Percentiles rank a stretch among this genome's conserved stretches.
Evolutionary conservation across 306 rosid species (phyloP).

Genomic region (Cicer pinnatifidum): DNA sequence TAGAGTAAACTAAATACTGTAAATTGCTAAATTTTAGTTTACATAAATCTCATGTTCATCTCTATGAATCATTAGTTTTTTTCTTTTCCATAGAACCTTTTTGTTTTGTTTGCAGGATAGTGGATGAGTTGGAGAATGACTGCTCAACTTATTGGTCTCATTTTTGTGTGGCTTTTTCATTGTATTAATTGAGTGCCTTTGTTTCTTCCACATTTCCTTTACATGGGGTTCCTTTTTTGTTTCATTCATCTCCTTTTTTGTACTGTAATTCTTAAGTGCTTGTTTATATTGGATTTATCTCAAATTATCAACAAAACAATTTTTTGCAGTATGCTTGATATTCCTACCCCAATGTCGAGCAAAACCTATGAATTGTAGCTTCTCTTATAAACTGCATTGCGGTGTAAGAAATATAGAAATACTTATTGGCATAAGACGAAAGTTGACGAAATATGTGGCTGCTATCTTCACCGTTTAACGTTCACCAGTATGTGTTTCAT

Average conservation of each 20-base stretch:
- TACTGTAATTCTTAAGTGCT: not conserved
- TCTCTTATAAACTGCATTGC: not conserved
- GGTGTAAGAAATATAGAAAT: too few species aligned
- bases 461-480: too few species aligned
- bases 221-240: not conserved
- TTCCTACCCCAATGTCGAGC: not conserved
- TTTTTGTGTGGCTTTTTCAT: constrained; percentile 12
- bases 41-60: not conserved
- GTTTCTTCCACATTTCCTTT: not conserved
- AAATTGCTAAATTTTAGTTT: not conserved
- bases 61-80: not conserved
- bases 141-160: constrained; percentile 23
- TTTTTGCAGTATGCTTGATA: not conserved
- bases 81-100: not conserved
- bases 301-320: not conserved
- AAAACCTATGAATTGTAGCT: not conserved
- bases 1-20: not conserved
- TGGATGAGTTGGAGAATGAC: constrained; percentile 29
- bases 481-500: too few species aligned
- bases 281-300: not conserved
- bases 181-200: constrained; percentile 13
- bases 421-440: too few species aligned
- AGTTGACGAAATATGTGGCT: too few species aligned
- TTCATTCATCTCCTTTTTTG: not conserved
- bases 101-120: constrained; percentile 40